Conservation (phyloP, 192 early-diverging fungal species). For the Anaeromyces robustus region DNA sequence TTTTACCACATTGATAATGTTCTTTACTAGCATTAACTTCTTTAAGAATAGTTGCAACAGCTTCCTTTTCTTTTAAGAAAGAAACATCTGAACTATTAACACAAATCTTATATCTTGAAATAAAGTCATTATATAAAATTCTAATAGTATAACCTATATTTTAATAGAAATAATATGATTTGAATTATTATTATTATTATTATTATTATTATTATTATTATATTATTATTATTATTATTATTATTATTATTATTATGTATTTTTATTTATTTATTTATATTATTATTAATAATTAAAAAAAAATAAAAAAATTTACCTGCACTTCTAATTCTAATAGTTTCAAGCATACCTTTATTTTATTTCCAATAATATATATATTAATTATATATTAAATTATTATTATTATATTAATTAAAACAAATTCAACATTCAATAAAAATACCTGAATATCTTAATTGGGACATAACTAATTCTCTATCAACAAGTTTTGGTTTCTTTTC, state of each 20-base stretch:
- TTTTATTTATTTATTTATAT: too few species aligned
- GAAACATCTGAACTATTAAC: background rate
- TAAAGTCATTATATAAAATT: background rate
- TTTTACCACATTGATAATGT: background rate
- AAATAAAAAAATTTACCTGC: conserved; percentile 11
- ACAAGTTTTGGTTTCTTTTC: conserved; percentile 26
- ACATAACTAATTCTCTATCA: conserved; percentile 24
- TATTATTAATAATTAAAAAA: too few species aligned
- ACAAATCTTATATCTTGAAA: background rate
- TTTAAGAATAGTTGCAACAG: background rate
- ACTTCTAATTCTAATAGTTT: conserved; percentile 40
- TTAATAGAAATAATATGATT: too few species aligned
- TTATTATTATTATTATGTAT: too few species aligned
- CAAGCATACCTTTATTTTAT: conserved; percentile 41
- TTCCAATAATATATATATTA: too few species aligned
- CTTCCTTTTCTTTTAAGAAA: background rate
- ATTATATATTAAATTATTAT: conserved; percentile 7
- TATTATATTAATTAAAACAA: conserved; percentile 1
- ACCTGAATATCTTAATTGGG: conserved; percentile 8
- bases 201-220: too few species aligned
- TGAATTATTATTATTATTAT: background rate
- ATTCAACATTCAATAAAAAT: too few species aligned
- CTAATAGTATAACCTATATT: background rate
- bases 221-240: too few species aligned
- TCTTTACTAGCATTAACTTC: background rate